phyloP scores from a whole-genome alignment of 2,329 filamentous ascomycete genomes.

The Teratosphaeria pseudoeucalypti region DNA sequence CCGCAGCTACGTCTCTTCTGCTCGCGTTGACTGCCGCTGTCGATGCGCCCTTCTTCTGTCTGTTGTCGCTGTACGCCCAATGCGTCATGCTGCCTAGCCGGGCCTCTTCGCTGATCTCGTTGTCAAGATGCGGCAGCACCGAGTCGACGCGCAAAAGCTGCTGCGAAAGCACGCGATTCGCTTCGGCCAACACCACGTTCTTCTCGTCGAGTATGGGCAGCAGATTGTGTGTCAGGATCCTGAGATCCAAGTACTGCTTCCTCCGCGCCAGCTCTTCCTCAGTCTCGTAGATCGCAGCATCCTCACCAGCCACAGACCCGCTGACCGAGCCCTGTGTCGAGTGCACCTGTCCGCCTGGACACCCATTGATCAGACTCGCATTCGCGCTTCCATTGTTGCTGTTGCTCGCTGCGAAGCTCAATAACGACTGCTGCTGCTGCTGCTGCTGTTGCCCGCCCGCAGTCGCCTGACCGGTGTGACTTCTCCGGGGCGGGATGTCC shows the following conservation, averaged over 20 bases:
- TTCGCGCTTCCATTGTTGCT: conserved; percentile 28
- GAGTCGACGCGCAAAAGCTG: conserved; percentile 77
- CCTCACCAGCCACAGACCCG: conserved; percentile 17
- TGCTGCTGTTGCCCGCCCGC: conserved; percentile 3
- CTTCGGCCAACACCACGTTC: conserved; percentile 89
- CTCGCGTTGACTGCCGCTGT: conserved; percentile 57
- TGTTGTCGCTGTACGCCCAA: conserved; percentile 88
- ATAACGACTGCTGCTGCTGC: conserved; percentile 15
- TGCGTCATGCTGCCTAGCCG: conserved; percentile 84
- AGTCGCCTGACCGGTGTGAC: neutral
- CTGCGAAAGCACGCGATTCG: conserved; percentile 77
- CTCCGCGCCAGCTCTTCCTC: conserved; percentile 41
- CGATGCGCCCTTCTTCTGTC: conserved; percentile 49
- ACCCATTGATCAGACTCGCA: conserved; percentile 29
- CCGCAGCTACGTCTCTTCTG: conserved; percentile 66
- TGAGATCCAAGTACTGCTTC: conserved; percentile 57
- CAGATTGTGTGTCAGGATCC: conserved; percentile 70
- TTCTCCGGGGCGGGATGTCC: conserved; percentile 31
- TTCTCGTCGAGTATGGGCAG: conserved; percentile 91
- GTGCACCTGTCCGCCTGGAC: conserved; percentile 11
- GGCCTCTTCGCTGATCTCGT: conserved; percentile 88
- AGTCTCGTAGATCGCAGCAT: conserved; percentile 14
- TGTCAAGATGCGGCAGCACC: conserved; percentile 75
- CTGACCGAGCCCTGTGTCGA: conserved; percentile 15
- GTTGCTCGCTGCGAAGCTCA: conserved; percentile 30